These are phyloP conservation scores for Pogostemon cablin DNA, from an alignment of 257 asterid genomes.

Conservation along the genomic window DNA sequence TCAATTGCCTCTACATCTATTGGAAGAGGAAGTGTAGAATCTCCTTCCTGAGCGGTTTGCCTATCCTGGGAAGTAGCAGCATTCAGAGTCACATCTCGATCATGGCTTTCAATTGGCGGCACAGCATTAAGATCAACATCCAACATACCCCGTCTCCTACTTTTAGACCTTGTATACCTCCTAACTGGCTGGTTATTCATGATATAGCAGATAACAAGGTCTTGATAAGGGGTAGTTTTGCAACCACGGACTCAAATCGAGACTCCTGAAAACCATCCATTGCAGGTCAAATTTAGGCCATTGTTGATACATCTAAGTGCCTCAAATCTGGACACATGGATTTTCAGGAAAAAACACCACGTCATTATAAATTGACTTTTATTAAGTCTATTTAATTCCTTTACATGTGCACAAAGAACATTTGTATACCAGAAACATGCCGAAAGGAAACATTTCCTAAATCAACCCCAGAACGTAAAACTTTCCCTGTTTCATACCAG, in stretches of 20 bases:
- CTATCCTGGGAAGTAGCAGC: constrained; percentile 35
- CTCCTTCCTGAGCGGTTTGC: constrained; percentile 39
- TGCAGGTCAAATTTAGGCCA: constrained; percentile 12
- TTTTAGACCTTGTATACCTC: constrained; percentile 44
- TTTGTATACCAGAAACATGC: background rate
- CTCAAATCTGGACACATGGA: constrained; percentile 3
- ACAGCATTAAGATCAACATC: constrained; percentile 57
- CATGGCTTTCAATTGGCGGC: constrained; percentile 45
- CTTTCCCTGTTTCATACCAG: background rate
- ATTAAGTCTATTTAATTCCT: background rate
- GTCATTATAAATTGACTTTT: background rate
- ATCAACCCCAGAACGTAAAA: background rate
- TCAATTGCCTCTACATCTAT: constrained; percentile 58
- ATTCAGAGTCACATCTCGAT: constrained; percentile 39
- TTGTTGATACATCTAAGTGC: background rate
- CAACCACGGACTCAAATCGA: no score
- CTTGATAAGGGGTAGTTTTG: background rate
- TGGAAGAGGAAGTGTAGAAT: constrained; percentile 33
- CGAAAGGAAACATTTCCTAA: background rate
- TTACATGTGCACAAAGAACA: background rate
- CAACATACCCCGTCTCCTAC: constrained; percentile 36
- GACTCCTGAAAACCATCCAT: constrained; percentile 32
- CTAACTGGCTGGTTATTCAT: constrained; percentile 45
- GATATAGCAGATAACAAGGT: constrained; percentile 19
- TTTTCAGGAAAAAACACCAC: background rate